Conservation (phyloP, 352 stramenopile genomes). For the Phytopythium litorale region DNA sequence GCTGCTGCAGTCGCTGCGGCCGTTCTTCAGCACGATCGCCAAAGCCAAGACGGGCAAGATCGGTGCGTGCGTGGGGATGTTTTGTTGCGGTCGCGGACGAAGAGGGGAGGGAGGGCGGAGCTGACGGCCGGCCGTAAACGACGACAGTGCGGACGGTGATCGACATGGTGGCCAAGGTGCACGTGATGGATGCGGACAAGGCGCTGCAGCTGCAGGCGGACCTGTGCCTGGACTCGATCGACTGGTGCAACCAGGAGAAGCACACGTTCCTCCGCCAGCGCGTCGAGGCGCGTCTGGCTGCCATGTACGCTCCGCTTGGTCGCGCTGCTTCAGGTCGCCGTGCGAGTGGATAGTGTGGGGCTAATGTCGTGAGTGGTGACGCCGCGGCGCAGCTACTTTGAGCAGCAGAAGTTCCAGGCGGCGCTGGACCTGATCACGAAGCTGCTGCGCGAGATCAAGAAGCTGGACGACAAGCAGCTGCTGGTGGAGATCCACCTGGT, state of each 20-base stretch:
- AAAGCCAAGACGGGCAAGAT: conserved; percentile 99
- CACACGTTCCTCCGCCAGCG: conserved; percentile 98
- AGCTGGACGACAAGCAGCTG: conserved; percentile 99
- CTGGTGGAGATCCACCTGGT: conserved; percentile 98
- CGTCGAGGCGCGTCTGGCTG: conserved; percentile 94
- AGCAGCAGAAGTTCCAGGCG: conserved; percentile 89
- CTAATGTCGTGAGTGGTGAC: too few species aligned
- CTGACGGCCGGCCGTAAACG: too few species aligned
- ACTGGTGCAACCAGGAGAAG: conserved; percentile 92
- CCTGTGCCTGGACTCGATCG: conserved; percentile 95
- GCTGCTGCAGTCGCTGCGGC: conserved; percentile 83
- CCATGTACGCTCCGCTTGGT: conserved; percentile 66
- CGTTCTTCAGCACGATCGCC: conserved; percentile 94
- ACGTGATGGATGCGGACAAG: conserved; percentile 83
- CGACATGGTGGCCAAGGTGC: conserved; percentile 94
- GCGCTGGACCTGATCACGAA: conserved; percentile 93
- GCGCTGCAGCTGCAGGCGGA: conserved; percentile 93
- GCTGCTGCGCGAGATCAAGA: conserved; percentile 97
- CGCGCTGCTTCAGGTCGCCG: neutral
- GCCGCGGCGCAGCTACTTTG: conserved; percentile 72
- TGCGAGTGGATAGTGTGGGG: conserved; percentile 1
- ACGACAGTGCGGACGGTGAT: conserved; percentile 93
- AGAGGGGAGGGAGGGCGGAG: too few species aligned
- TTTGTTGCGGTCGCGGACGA: too few species aligned
- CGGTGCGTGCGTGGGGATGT: too few species aligned